These are phyloP conservation scores for Dioscorea alata DNA, from an alignment of 106 monocot species.

Conservation along the genomic window DNA sequence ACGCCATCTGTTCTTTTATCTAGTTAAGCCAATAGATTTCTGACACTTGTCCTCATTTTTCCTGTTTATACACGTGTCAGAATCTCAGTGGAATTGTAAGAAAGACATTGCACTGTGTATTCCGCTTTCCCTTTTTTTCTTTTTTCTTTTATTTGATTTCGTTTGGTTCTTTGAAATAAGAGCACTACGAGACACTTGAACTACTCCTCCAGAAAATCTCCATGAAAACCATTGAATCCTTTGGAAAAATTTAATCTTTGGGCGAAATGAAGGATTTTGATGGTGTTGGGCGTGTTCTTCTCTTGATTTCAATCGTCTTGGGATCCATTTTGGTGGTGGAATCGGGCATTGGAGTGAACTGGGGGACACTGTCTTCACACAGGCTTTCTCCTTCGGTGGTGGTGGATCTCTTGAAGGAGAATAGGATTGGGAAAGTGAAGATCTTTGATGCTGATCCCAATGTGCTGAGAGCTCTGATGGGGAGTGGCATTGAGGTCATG, in stretches of 20 bases:
- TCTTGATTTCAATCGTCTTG: conserved; percentile 8
- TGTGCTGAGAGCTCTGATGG: conserved; percentile 67
- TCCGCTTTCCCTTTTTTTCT: neutral
- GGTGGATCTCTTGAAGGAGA: conserved; percentile 73
- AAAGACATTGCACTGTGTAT: neutral
- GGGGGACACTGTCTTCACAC: conserved; percentile 85
- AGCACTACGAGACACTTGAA: neutral
- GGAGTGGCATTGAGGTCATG: conserved; percentile 85
- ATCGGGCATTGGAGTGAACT: conserved; percentile 80
- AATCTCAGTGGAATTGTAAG: neutral
- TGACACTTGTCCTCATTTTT: neutral
- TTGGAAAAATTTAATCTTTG: neutral
- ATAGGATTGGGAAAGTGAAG: conserved; percentile 83
- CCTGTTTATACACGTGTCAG: neutral
- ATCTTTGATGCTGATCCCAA: conserved; percentile 73
- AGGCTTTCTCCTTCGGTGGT: conserved; percentile 54
- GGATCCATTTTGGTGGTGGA: conserved; percentile 22
- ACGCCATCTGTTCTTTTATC: no score
- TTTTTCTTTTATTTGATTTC: neutral
- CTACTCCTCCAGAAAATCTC: neutral
- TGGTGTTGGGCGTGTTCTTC: conserved; percentile 1
- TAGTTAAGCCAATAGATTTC: no score
- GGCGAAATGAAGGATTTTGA: conserved; percentile 22
- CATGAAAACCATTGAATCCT: neutral
- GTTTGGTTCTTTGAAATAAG: neutral